Conservation (phyloP, 768 basidiomycete species). For the Tubosaeta sp. region DNA sequence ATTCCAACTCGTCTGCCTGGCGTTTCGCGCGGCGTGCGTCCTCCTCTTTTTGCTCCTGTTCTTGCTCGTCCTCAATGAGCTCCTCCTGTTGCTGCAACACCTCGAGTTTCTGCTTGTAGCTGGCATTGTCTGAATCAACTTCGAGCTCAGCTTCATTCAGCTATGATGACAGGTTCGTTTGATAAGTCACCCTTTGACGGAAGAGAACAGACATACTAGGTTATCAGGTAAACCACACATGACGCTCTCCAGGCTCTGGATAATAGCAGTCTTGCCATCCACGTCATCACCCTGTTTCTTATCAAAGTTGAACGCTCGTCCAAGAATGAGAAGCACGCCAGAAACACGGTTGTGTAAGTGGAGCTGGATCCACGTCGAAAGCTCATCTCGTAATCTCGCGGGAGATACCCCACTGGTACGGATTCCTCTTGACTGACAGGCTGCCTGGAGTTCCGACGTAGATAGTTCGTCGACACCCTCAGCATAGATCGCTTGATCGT, state of each 20-base stretch:
- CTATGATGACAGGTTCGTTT: conserved; percentile 36
- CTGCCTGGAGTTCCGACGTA: conserved; percentile 86
- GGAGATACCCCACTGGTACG: conserved; percentile 85
- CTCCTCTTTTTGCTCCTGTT: conserved; percentile 95
- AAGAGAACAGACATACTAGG: conserved; percentile 53
- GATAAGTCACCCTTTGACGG: neutral
- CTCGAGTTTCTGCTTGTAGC: conserved; percentile 97
- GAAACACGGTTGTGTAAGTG: conserved; percentile 90
- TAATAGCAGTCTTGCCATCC: conserved; percentile 78
- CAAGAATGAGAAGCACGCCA: conserved; percentile 91
- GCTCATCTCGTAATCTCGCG: conserved; percentile 82
- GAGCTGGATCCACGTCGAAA: conserved; percentile 88
- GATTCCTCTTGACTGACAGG: conserved; percentile 92
- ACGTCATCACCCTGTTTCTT: conserved; percentile 66
- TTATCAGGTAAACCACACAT: conserved; percentile 92
- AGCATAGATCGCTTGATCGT: conserved; percentile 86
- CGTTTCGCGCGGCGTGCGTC: conserved; percentile 83
- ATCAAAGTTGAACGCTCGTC: conserved; percentile 92
- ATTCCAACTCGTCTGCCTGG: conserved; percentile 76
- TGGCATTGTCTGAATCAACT: conserved; percentile 89
- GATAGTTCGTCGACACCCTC: conserved; percentile 92
- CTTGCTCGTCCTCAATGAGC: conserved; percentile 98
- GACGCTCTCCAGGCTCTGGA: conserved; percentile 82
- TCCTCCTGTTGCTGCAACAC: conserved; percentile 98
- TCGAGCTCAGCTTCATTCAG: conserved; percentile 96